Percentiles rank a stretch among this genome's conserved stretches.
phyloP scores from a whole-genome alignment of 1,139 yeast genomes.

The Candida pseudocylindracea region DNA sequence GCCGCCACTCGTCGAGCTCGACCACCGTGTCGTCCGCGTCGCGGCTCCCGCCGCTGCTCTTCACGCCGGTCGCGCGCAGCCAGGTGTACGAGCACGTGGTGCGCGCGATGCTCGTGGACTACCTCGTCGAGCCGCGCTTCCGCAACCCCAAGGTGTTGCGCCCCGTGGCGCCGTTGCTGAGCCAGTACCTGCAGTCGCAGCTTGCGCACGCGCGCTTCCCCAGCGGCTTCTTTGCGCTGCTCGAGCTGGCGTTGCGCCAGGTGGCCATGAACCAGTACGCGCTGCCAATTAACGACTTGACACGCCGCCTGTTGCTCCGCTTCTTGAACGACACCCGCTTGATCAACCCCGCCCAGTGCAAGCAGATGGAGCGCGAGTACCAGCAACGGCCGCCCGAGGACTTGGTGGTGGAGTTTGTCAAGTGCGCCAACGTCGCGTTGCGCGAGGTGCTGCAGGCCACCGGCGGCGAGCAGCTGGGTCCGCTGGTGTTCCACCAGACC shows the following conservation, averaged over 20 bases:
- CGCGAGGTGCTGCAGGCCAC: constrained; percentile 21
- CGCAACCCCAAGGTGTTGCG: not conserved
- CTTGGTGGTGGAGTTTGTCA: constrained; percentile 40
- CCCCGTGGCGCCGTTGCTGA: not conserved
- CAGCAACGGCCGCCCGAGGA: constrained; percentile 15
- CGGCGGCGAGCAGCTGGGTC: constrained; percentile 13
- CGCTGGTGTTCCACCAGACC: constrained; percentile 30
- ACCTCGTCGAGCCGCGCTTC: constrained; percentile 36
- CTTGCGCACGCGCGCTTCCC: constrained; percentile 12
- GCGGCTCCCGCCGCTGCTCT: too few species aligned
- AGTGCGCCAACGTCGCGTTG: constrained; percentile 42
- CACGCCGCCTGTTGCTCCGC: constrained; percentile 25
- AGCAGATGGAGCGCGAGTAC: too few species aligned
- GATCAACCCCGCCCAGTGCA: constrained; percentile 12
- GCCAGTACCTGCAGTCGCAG: not conserved
- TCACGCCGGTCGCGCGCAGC: constrained; percentile 6
- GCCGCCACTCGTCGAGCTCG: too few species aligned
- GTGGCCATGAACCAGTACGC: constrained; percentile 27
- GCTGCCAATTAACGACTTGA: constrained; percentile 12
- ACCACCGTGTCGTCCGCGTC: too few species aligned
- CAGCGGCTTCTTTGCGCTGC: constrained; percentile 8
- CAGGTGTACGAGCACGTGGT: constrained; percentile 19
- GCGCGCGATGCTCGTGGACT: constrained; percentile 28
- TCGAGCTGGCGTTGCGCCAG: constrained; percentile 24
- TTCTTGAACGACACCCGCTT: constrained; percentile 33